A percentile compares a stretch with the other conserved stretches of the same genome.
Conservation (phyloP, 2,329 filamentous ascomycete genomes). For the Myriosclerotinia curreyana region DNA sequence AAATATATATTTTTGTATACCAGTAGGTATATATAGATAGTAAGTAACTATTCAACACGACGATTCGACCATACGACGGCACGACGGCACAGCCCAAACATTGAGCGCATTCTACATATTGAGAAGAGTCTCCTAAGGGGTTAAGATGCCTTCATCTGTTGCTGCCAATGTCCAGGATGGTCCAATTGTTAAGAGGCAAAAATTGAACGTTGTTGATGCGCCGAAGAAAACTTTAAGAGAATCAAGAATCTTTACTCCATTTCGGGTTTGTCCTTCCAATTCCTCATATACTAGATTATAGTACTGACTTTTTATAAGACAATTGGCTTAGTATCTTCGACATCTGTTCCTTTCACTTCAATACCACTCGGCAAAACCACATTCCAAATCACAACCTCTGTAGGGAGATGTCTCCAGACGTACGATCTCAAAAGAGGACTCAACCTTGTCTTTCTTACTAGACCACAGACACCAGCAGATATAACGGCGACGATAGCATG, state of each 20-base stretch:
- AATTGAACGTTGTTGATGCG: slow-evolving; percentile 49
- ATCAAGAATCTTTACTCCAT: slow-evolving; percentile 89
- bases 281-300: neutral
- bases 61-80: no score
- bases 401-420: slow-evolving; percentile 86
- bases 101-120: slow-evolving; percentile 1
- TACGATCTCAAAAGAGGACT: slow-evolving; percentile 90
- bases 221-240: slow-evolving; percentile 46
- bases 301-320: slow-evolving; percentile 56
- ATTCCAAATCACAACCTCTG: slow-evolving; percentile 95
- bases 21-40: no score
- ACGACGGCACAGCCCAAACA: neutral
- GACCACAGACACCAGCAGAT: slow-evolving; percentile 78
- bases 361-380: slow-evolving; percentile 88
- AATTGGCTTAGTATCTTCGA: slow-evolving; percentile 88
- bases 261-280: slow-evolving; percentile 62
- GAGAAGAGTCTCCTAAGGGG: neutral
- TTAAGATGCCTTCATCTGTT: slow-evolving; percentile 46
- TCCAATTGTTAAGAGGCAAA: slow-evolving; percentile 75
- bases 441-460: slow-evolving; percentile 88
- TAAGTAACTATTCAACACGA: no score
- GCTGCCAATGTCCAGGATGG: slow-evolving; percentile 48
- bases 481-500: slow-evolving; percentile 87
- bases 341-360: slow-evolving; percentile 82
- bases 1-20: no score